Evolutionary conservation across 179 eudicot genomes (phyloP), one percentile per base, ranked within the genome.

Genomic region (Sideroxylon spinosum): DNA sequence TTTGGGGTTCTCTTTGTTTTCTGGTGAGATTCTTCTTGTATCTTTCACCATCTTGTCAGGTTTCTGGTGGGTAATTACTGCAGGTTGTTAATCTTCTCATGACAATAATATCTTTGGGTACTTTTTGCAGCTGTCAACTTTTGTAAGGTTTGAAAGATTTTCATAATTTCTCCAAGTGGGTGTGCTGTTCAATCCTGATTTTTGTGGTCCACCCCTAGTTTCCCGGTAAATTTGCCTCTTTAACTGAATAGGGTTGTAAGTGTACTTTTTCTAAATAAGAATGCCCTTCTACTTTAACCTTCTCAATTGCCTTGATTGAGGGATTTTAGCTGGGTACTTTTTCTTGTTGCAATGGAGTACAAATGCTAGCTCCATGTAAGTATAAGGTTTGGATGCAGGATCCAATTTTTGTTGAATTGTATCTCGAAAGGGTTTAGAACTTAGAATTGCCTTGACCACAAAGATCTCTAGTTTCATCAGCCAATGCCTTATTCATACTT

Each of bases 401-500:
- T 12, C 32, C 9, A 63, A 14, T 22, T 16, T 25, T 14, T 0
- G 25, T n/a, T 60, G 25, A 60, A n/a, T 60, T 60, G 68, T 61
- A 61, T n/a, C 65, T 61, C 11, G 20, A 61, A n/a, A n/a, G 65
- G 65, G 65, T 37, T 37, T 37, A 37, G 44, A 37, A 37, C 44
- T 61, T 61, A 7, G 65, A 10, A 61, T 20, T 9, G 20, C 9
- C 65, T 20, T 61, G 28, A 25, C 25, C 25, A 10, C 6, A 61
- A 61, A n/a, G 20, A 26, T 68, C 59, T 71, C n/a, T 0, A 48
- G 73, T 71, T 71, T 22, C 37, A 22, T 0, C 26, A 53, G 46
- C 28, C 64, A 68, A 90, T 90, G 89, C 78, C 88, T 11, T 79
- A 88, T 26, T 79, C 84, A 78, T 83, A 91, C 84, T 90, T 93